Conservation (phyloP, 2,329 filamentous ascomycete species). For the Ophiostoma australiae region DNA sequence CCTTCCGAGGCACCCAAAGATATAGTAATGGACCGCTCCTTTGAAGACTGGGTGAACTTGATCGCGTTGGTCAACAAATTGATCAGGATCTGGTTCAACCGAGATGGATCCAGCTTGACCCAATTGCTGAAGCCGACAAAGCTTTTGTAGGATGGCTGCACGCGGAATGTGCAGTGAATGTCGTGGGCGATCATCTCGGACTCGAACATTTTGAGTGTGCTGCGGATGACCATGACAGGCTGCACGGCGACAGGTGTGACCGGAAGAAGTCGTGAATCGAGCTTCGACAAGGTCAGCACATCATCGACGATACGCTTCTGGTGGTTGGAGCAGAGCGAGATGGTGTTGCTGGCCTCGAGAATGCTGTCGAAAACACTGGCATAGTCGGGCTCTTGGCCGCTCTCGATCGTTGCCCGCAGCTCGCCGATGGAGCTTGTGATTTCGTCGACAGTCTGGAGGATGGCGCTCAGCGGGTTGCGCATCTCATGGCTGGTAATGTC, state of each 20-base stretch:
- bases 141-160: constrained; percentile 62
- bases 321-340: constrained; percentile 72
- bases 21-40: constrained; percentile 56
- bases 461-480: constrained; percentile 69
- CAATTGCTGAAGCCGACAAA: constrained; percentile 56
- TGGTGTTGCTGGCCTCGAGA: constrained; percentile 74
- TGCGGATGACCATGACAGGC: constrained; percentile 59
- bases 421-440: constrained; percentile 51
- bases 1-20: constrained; percentile 56
- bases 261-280: constrained; percentile 68
- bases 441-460: constrained; percentile 72
- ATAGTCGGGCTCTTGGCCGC: background rate
- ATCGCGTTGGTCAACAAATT: constrained; percentile 67
- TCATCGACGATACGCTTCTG: constrained; percentile 74
- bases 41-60: constrained; percentile 59
- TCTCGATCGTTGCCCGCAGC: constrained; percentile 32
- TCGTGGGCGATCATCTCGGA: constrained; percentile 66
- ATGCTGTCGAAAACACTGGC: constrained; percentile 49
- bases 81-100: constrained; percentile 68
- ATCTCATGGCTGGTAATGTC: constrained; percentile 72
- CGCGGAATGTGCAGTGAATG: constrained; percentile 64
- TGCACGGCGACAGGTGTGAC: constrained; percentile 66
- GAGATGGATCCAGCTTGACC: constrained; percentile 70
- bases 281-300: constrained; percentile 65
- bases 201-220: constrained; percentile 72